Evolutionary conservation across 805 yeast species (phyloP).

Genomic region (Candida sakaeoensis): DNA sequence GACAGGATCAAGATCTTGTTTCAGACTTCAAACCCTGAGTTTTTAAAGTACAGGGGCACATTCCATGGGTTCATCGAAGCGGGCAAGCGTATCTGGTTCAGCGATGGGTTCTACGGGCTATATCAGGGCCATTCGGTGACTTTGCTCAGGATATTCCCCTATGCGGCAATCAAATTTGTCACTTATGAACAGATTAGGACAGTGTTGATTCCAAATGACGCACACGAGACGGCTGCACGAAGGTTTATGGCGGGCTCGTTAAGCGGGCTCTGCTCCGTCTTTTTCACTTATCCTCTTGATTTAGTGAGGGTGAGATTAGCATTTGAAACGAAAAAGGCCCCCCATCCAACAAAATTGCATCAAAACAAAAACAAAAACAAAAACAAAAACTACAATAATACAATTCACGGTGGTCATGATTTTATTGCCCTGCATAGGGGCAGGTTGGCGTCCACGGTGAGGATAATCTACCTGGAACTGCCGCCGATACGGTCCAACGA

Average conservation of each 20-base stretch:
- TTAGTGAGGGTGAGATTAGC: constrained; percentile 88
- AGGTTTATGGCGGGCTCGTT: constrained; percentile 85
- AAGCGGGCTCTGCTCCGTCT: constrained; percentile 84
- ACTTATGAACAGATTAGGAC: constrained; percentile 91
- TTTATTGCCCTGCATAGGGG: constrained; percentile 29
- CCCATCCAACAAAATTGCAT: constrained; percentile 19
- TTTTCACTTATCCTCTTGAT: constrained; percentile 89
- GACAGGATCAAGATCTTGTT: constrained; percentile 93
- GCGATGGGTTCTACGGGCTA: constrained; percentile 76
- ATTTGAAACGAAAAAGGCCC: constrained; percentile 58
- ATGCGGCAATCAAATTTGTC: constrained; percentile 95
- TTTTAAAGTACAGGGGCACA: constrained; percentile 74
- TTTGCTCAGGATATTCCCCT: constrained; percentile 84
- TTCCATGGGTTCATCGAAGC: constrained; percentile 75
- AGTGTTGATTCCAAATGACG: constrained; percentile 68
- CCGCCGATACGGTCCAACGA: constrained; percentile 34
- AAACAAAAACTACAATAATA: no score
- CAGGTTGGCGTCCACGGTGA: constrained; percentile 29
- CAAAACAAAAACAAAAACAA: no score
- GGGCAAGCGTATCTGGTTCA: constrained; percentile 55
- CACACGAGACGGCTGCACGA: constrained; percentile 75
- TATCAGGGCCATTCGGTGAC: constrained; percentile 97
- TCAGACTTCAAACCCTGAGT: constrained; percentile 93
- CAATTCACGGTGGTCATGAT: no score
- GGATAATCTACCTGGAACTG: constrained; percentile 29